A percentile compares a stretch with the other conserved stretches of the same genome.
Evolutionary conservation across 768 basidiomycete species (phyloP).

Genomic region (Holtermannia corniformis): DNA sequence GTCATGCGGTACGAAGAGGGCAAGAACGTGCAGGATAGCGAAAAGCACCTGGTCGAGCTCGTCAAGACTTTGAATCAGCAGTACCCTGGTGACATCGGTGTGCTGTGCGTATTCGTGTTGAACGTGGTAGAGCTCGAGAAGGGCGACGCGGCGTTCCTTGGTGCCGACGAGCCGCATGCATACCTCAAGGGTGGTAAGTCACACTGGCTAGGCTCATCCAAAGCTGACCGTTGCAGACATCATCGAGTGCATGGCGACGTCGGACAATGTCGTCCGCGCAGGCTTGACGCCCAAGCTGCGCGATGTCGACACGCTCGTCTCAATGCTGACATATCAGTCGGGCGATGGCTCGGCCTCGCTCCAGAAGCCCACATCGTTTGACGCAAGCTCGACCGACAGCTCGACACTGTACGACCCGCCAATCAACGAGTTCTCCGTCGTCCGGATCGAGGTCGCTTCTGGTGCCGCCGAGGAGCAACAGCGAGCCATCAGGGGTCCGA

Average conservation of each 20-base stretch:
- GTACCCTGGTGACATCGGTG: conserved; percentile 87
- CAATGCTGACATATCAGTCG: conserved; percentile 74
- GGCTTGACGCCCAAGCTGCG: conserved; percentile 94
- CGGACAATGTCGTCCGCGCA: conserved; percentile 94
- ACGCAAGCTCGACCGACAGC: conserved; percentile 27
- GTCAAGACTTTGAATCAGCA: conserved; percentile 53
- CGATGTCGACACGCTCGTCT: conserved; percentile 81
- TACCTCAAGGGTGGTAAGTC: conserved; percentile 80
- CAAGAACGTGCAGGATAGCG: conserved; percentile 49
- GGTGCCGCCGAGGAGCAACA: conserved; percentile 50
- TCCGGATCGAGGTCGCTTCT: conserved; percentile 50
- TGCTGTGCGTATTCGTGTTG: conserved; percentile 79
- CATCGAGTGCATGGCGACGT: conserved; percentile 62
- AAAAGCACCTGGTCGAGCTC: conserved; percentile 43
- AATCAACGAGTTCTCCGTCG: conserved; percentile 83
- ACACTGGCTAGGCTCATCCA: background rate
- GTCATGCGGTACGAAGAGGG: conserved; percentile 55
- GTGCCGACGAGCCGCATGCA: conserved; percentile 94
- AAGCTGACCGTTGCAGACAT: conserved; percentile 54
- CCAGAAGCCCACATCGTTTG: conserved; percentile 54
- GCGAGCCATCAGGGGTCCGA: conserved; percentile 65
- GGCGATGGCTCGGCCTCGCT: conserved; percentile 60
- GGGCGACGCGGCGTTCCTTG: conserved; percentile 87
- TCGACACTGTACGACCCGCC: conserved; percentile 71
- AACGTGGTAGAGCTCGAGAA: conserved; percentile 71